Conservation (phyloP, 1,284 basidiomycete species). For the Fomitopsis schrenkii region DNA sequence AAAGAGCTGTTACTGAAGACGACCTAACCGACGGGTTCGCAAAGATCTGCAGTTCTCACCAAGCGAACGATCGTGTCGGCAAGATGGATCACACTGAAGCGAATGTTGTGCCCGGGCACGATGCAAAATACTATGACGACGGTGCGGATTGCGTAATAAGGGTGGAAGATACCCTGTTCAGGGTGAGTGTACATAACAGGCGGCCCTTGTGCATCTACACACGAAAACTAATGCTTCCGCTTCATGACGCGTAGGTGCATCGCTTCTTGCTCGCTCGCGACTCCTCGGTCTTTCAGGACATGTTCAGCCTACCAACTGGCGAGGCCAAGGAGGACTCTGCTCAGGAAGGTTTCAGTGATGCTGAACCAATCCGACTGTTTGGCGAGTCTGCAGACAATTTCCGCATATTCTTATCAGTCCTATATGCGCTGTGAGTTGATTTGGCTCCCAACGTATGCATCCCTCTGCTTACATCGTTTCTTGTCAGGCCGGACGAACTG, state of each 20-base stretch:
- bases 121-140: conserved; percentile 25
- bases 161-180: conserved; percentile 45
- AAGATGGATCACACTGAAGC: not conserved
- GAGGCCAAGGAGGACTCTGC: conserved; percentile 19
- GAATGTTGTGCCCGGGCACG: conserved; percentile 10
- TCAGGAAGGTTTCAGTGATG: conserved; percentile 41
- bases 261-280: conserved; percentile 46
- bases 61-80: not conserved
- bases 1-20: not conserved
- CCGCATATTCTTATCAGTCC: conserved; percentile 40
- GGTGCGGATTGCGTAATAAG: conserved; percentile 45
- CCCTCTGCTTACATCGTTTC: not conserved
- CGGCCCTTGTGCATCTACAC: not conserved
- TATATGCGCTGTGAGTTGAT: conserved; percentile 45
- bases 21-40: not conserved
- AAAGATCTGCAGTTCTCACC: not conserved
- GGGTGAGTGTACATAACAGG: conserved; percentile 29
- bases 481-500: conserved; percentile 20
- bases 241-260: conserved; percentile 35
- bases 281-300: conserved; percentile 46
- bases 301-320: conserved; percentile 43
- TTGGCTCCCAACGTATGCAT: not conserved
- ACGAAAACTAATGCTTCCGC: not conserved
- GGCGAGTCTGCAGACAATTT: conserved; percentile 47
- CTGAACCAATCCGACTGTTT: conserved; percentile 42